Conservation (phyloP, 805 yeast species). For the Candida michaelii region DNA sequence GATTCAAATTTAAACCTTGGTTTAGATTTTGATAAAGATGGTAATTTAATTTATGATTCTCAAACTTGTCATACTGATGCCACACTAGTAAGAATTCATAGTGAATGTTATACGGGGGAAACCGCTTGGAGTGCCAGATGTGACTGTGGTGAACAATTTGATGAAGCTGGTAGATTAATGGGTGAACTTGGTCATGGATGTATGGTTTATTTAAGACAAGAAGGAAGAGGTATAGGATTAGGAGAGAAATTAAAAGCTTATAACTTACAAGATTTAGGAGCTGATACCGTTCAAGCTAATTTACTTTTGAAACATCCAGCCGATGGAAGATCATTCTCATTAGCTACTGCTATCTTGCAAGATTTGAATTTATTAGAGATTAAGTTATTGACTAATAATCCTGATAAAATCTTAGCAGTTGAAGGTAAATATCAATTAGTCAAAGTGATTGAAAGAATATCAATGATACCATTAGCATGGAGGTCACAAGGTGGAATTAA, state of each 20-base stretch:
- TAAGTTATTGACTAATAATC: constrained; percentile 86
- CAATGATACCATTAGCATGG: constrained; percentile 98
- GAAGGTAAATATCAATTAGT: constrained; percentile 80
- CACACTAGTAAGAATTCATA: constrained; percentile 83
- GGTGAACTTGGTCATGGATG: constrained; percentile 87
- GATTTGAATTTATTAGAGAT: constrained; percentile 78
- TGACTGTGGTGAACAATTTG: constrained; percentile 99
- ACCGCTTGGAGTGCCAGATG: constrained; percentile 99
- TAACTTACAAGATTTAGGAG: constrained; percentile 95
- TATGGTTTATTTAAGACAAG: constrained; percentile 93
- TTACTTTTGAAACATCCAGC: constrained; percentile 93
- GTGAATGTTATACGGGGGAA: constrained; percentile 98
- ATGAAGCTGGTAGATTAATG: constrained; percentile 94
- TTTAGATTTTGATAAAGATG: constrained; percentile 31
- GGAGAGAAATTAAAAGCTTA: constrained; percentile 97
- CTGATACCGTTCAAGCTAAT: constrained; percentile 97
- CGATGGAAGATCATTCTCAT: constrained; percentile 89
- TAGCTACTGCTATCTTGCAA: constrained; percentile 88
- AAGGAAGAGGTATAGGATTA: constrained; percentile 98
- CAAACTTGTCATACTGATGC: constrained; percentile 39
- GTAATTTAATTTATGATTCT: constrained; percentile 30
- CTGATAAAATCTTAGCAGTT: constrained; percentile 92
- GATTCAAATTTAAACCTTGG: constrained; percentile 38
- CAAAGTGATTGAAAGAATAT: constrained; percentile 82
- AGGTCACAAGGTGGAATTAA: constrained; percentile 58